Base-by-base conservation (phyloP, 768 basidiomycete species). In the Rossbeevera mucosa region DNA sequence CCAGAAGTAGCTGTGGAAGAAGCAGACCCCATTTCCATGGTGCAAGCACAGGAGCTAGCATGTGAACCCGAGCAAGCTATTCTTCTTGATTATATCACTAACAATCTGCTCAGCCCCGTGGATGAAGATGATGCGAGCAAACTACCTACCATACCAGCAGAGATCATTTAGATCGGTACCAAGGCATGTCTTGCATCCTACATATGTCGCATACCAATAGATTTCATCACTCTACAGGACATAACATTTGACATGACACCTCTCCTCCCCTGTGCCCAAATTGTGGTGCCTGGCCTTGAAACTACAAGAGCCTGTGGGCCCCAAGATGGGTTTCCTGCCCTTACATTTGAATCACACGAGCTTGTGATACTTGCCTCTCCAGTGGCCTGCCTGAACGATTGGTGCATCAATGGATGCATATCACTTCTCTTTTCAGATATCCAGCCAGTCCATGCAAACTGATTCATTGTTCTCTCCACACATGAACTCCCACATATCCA, bases 341-440 rank as follows among this genome's bases (percentile, higher is more conserved):
- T 56, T 7, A 20, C 16, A 3, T 61, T 64, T 21, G 46, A 59
- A n/a, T 1, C 28, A 4, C 20, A 22, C 0, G 52, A 60, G 8
- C 48, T 64, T 16, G 20, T 6, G 0, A 50, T 49, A 20, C 59
- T 63, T 2, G 22, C 28, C 0, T 50, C 40, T 16, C 50, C 47
- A 1, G 54, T 48, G 1, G 26, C 53, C 0, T 30, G 21, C 0
- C 44, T 64, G 0, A 60, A 60, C 22, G 53, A 63, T 8, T 25
- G 21, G 4, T 58, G 52, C 6, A 64, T 64, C 13, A 64, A 64
- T 16, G 47, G 57, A 0, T 61, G 54, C 20, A 53, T 58, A 2
- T 16, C 41, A 0, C 43, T 61, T 4, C 54, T 64, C 2, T 28
- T 59, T 13, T 20, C 44, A 0, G 14, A 0, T 1, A 41, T 51